Percentiles rank a stretch among this genome's conserved stretches.
These are phyloP conservation scores for Suillus fuscotomentosus DNA, from an alignment of 768 basidiomycete species.

Conservation along the genomic window DNA sequence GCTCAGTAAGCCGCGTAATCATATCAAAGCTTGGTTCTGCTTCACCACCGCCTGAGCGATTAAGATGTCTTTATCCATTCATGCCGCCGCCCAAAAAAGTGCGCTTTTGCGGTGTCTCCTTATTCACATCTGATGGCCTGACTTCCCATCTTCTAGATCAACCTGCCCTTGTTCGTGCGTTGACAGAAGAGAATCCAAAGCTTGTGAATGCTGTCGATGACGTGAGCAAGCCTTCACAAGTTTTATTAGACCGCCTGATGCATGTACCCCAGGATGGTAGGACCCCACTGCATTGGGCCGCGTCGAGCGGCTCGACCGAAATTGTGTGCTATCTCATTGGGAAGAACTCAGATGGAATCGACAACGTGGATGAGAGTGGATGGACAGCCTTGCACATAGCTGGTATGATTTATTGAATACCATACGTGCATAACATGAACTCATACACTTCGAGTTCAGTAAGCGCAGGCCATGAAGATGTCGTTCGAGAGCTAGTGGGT, in stretches of 20 bases:
- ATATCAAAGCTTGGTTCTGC: not conserved
- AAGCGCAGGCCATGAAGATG: constrained; percentile 76
- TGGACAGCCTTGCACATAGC: constrained; percentile 85
- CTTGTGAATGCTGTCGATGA: constrained; percentile 61
- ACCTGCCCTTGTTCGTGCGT: constrained; percentile 61
- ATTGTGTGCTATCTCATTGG: constrained; percentile 68
- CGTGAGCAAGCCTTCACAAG: constrained; percentile 36
- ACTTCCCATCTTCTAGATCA: constrained; percentile 48
- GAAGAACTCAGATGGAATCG: constrained; percentile 60
- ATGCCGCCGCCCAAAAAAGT: constrained; percentile 74
- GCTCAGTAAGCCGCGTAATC: constrained; percentile 12
- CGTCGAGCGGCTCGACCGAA: constrained; percentile 69
- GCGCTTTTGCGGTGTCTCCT: constrained; percentile 12
- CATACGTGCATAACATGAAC: not conserved
- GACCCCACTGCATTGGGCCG: constrained; percentile 85
- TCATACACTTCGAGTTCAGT: constrained; percentile 40
- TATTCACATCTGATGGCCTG: not conserved
- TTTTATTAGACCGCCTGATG: not conserved
- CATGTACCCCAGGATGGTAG: constrained; percentile 58
- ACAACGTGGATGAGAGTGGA: constrained; percentile 61
- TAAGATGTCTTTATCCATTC: constrained; percentile 51
- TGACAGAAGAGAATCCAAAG: constrained; percentile 61
- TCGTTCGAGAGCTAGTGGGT: constrained; percentile 75
- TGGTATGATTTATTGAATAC: constrained; percentile 37
- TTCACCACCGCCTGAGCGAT: constrained; percentile 2